Percentiles rank a stretch among this genome's conserved stretches.
Conservation (phyloP, 345 rosid genomes). For the Syzygium aqueum region DNA sequence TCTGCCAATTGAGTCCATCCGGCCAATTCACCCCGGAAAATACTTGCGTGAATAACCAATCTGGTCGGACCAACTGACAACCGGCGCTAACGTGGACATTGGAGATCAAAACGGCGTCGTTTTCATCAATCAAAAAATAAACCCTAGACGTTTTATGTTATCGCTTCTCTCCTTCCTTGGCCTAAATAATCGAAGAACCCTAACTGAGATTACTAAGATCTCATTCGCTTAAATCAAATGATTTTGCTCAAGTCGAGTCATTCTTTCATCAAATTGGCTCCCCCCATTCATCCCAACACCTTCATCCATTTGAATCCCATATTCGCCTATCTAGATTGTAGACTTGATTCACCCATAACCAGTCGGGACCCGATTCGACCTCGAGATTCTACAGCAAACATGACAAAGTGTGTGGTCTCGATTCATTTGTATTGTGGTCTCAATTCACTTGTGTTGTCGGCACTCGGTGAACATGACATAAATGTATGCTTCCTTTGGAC, state of each 20-base stretch:
- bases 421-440: too few relatives aligned
- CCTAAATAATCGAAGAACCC: too few relatives aligned
- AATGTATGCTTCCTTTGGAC: background rate
- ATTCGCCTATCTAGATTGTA: too few relatives aligned
- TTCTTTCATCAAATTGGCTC: background rate
- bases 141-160: background rate
- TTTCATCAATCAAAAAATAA: too few relatives aligned
- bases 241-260: too few relatives aligned
- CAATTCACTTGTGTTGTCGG: too few relatives aligned
- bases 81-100: accelerated
- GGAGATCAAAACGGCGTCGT: accelerated
- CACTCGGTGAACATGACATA: background rate
- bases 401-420: background rate
- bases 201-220: too few relatives aligned
- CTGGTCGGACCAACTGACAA: too few relatives aligned
- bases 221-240: too few relatives aligned
- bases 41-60: accelerated
- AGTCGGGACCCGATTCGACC: background rate
- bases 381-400: background rate
- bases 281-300: background rate
- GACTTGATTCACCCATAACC: background rate
- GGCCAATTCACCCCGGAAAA: accelerated
- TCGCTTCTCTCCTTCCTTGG: background rate
- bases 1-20: accelerated
- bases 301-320: too few relatives aligned